Evolutionary conservation across 768 basidiomycete species (phyloP), one percentile per base, ranked within the genome.

Genomic region (Sarcodon aspratus): DNA sequence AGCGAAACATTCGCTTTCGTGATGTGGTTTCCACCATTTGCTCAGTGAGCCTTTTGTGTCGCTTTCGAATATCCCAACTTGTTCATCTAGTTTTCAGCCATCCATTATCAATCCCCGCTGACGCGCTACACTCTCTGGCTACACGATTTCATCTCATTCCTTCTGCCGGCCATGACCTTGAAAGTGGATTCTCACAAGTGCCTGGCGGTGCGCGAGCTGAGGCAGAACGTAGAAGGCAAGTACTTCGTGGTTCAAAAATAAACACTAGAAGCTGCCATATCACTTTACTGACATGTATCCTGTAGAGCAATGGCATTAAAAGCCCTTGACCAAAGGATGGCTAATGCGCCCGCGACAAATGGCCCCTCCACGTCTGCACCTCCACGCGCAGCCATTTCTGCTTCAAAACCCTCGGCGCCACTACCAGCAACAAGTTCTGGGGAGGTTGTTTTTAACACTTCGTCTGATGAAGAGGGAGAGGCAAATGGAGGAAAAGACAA

Each of bases 1-100:
- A 91, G 87, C 65, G 96, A 99, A 63, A 97, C 95, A 6, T 99
- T 99, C 60, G 83, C 92, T 31, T 80, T 99, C 58, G 72, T 91
- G 13, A 82, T 82, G 50, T 99, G 94, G 92, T 99, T 99, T 76
- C 96, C 96, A 52, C 92, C 94, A 12, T 80, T 94, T 61, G 66
- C 92, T 54, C 89, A 96, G 95, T 97, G 64, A 87, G 76, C 15
- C 17, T 18, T 33, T 33, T 33, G 49, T 44, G 36, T 44, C 35
- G 27, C 47, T 42, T n/a, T 4, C 33, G 21, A 7, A n/a, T 38
- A 33, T 47, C n/a, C 11, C 36, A 15, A 31, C 35, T 45, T 37
- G 37, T 18, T 43, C 31, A 9, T 52, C 36, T 31, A 17, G 18
- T 17, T 33, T 44, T 34, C 50, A 95, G 93, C 57, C 76, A 76